phyloP scores from a whole-genome alignment of 352 stramenopile genomes.

The Pseudoperonospora humuli region DNA sequence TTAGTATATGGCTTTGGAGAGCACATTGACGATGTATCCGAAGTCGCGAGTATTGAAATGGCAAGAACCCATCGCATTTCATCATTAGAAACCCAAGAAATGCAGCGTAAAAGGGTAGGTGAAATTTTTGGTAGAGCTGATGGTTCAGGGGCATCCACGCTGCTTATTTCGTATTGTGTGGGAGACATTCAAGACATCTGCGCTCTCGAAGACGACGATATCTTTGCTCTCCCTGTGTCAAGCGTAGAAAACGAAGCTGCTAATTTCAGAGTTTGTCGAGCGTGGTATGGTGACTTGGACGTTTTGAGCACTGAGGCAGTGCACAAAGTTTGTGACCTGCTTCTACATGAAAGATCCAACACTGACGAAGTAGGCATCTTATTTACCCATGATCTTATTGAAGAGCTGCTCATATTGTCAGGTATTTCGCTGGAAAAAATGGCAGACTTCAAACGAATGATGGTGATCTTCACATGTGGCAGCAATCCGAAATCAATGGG shows the following conservation, averaged over 20 bases:
- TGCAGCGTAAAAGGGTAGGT: slow-evolving; percentile 6
- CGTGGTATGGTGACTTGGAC: slow-evolving; percentile 53
- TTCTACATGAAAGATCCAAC: slow-evolving; percentile 5
- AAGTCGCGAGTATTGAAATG: slow-evolving; percentile 14
- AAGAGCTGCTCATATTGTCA: slow-evolving; percentile 19
- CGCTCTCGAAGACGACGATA: slow-evolving; percentile 26
- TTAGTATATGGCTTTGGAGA: slow-evolving; percentile 37
- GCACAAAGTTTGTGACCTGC: slow-evolving; percentile 13
- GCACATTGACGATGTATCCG: slow-evolving; percentile 26
- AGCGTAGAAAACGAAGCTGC: not conserved
- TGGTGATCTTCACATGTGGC: slow-evolving; percentile 18
- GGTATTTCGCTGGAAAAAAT: slow-evolving; percentile 13
- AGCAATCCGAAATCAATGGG: slow-evolving; percentile 10
- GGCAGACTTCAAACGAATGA: slow-evolving; percentile 18
- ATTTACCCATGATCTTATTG: slow-evolving; percentile 19
- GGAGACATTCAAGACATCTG: slow-evolving; percentile 7
- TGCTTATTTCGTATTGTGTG: slow-evolving; percentile 28
- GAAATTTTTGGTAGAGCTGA: slow-evolving; percentile 15
- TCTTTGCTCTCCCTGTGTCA: slow-evolving; percentile 13
- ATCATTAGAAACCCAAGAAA: not conserved
- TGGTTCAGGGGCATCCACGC: not conserved
- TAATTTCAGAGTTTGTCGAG: slow-evolving; percentile 16
- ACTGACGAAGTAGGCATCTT: slow-evolving; percentile 4
- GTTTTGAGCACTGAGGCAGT: slow-evolving; percentile 25
- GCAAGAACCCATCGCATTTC: not conserved